phyloP scores from a whole-genome alignment of 1,139 yeast species.

The Martiniozyma asiatica region DNA sequence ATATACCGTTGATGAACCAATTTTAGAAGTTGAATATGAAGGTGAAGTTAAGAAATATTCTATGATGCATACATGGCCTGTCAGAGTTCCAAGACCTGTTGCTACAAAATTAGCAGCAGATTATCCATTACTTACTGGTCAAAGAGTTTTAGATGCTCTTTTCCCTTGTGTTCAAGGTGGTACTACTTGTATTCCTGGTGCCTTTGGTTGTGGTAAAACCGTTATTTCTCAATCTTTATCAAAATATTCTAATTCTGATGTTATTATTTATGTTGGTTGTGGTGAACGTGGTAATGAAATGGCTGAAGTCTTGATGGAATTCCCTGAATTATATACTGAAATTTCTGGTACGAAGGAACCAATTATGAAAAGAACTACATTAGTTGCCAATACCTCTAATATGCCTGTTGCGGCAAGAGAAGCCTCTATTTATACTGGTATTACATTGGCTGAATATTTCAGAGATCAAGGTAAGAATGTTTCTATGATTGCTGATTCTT shows the following conservation, averaged over 20 bases:
- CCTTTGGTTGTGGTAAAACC: conserved; percentile 98
- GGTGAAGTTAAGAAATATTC: conserved; percentile 73
- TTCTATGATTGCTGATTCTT: conserved; percentile 98
- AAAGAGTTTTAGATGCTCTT: conserved; percentile 92
- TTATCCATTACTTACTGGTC: conserved; percentile 93
- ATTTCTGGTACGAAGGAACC: conserved; percentile 91
- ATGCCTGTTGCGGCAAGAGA: conserved; percentile 99
- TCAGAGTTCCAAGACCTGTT: conserved; percentile 97
- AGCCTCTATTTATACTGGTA: conserved; percentile 98
- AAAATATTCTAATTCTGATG: conserved; percentile 93
- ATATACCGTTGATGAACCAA: conserved; percentile 78
- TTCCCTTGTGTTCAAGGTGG: conserved; percentile 99
- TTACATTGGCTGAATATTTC: conserved; percentile 95
- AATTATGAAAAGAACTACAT: conserved; percentile 97
- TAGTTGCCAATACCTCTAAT: conserved; percentile 96
- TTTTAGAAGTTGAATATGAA: conserved; percentile 88
- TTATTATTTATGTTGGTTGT: conserved; percentile 86
- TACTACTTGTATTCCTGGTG: conserved; percentile 99
- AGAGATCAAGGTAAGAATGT: conserved; percentile 99
- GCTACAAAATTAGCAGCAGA: conserved; percentile 88
- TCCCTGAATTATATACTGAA: conserved; percentile 93
- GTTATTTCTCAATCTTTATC: conserved; percentile 97
- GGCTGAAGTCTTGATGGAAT: conserved; percentile 99
- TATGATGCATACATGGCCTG: conserved; percentile 99
- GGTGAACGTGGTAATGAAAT: conserved; percentile 97